Evolutionary conservation across 208 protist species (phyloP), one percentile per base, ranked within the genome.

Genomic region (Novymonas esmeraldas): DNA sequence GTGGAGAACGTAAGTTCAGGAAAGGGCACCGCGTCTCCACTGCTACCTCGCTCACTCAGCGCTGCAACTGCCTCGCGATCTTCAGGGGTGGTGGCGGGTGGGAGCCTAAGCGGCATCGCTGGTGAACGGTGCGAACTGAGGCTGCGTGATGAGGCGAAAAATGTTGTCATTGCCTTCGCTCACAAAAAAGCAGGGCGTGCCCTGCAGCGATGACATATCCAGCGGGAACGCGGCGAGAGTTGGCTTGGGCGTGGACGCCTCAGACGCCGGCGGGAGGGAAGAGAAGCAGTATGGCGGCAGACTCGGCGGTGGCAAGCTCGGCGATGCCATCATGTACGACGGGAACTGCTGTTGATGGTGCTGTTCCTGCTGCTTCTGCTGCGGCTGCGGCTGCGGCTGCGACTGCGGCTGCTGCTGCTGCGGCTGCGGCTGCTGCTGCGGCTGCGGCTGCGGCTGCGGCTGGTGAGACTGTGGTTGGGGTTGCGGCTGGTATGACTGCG

Each of bases 101-200:
- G n/a, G n/a, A n/a, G n/a, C n/a, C n/a, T 48, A 49, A n/a, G 14
- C 14, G 6, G 50, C 29, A 10, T 67, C 52, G 18, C 24, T 39
- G 20, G 48, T 60, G 29, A 67, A 73, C 1, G 57, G 59, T 29
- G 54, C 29, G 26, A 72, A 68, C 24, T 64, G 64, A 34, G 57
- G 61, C 33, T 73, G 46, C 10, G 78, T 72, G 50, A 79, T 64
- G 44, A 79, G 71, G 20, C 68, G 62, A 13, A 83, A 76, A 14
- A 79, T 59, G 66, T 70, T 79, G 58, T 78, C 72, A 42, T 52
- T 72, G 38, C 72, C 68, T 42, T 79, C 67, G 49, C 62, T 70
- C 51, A 83, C 55, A 34, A 79, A 58, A 51, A 78, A 79, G 44
- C 71, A 69, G 7, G 73, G 67, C 18, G 65, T 18, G 4, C 64